phyloP scores from a whole-genome alignment of 768 basidiomycete species.

The Tricholoma sp. region DNA sequence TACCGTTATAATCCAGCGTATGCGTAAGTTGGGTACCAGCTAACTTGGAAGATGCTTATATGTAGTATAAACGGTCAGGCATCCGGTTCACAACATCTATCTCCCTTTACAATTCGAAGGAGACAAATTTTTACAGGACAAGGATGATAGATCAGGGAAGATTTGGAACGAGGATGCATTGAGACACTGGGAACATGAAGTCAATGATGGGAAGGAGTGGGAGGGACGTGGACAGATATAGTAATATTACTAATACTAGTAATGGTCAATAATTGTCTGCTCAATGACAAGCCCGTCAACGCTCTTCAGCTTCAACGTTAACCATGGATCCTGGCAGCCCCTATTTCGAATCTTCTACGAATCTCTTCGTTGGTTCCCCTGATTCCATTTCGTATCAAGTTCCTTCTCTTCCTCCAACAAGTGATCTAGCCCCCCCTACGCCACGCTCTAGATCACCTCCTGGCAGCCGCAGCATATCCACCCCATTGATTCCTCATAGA shows the following conservation, averaged over 20 bases:
- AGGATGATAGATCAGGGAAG: constrained; percentile 40
- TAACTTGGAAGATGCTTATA: not conserved
- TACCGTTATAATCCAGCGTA: constrained; percentile 64
- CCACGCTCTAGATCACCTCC: constrained; percentile 14
- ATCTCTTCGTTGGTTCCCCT: constrained; percentile 22
- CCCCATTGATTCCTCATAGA: constrained; percentile 11
- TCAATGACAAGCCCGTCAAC: too few relatives aligned
- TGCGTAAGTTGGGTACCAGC: constrained; percentile 28
- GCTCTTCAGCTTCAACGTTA: too few relatives aligned
- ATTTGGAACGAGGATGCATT: constrained; percentile 59
- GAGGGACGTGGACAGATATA: constrained; percentile 27
- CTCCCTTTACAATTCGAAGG: constrained; percentile 45
- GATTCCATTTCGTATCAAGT: constrained; percentile 12
- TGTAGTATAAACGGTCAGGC: constrained; percentile 29
- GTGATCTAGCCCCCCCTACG: not conserved
- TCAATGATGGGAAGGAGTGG: constrained; percentile 46
- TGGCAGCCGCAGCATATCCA: constrained; percentile 18
- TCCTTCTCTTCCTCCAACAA: not conserved
- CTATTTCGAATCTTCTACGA: not conserved
- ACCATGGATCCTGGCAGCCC: not conserved
- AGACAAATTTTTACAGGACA: constrained; percentile 38
- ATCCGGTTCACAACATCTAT: constrained; percentile 63
- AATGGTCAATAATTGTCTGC: too few relatives aligned
- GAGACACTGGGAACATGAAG: constrained; percentile 47
- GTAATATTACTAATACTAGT: too few relatives aligned